Conservation (phyloP, 1,284 basidiomycete species). For the Ustilago tritici region DNA sequence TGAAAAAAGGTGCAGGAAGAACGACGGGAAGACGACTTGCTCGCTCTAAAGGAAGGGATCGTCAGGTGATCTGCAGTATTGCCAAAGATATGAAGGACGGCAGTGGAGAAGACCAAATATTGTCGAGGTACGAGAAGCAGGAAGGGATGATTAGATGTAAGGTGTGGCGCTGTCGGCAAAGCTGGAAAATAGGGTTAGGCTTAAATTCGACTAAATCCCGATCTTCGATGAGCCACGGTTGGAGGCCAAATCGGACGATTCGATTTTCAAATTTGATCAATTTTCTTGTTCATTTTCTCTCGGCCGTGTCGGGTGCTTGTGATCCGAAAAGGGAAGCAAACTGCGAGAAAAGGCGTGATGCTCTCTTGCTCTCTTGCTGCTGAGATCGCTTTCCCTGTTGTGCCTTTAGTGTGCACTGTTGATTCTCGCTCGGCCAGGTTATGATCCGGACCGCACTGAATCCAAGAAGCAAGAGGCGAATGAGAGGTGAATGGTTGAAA, state of each 20-base stretch:
- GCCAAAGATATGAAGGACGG: too few relatives aligned
- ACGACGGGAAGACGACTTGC: background rate
- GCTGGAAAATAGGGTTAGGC: too few relatives aligned
- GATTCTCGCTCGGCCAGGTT: background rate
- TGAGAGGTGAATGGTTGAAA: too few relatives aligned
- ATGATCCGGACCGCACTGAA: too few relatives aligned
- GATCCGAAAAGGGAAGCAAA: background rate
- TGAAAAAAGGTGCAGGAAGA: background rate
- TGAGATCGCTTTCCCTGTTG: background rate
- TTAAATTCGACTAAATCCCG: background rate
- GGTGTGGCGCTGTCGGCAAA: too few relatives aligned
- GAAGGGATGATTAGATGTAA: too few relatives aligned
- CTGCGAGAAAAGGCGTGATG: background rate
- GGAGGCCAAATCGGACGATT: background rate
- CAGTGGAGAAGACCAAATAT: too few relatives aligned
- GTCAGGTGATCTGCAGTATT: background rate
- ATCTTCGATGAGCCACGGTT: background rate
- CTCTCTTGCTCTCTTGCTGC: background rate
- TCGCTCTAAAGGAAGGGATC: background rate
- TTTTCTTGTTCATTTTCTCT: background rate
- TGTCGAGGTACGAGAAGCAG: too few relatives aligned
- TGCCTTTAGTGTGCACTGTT: background rate
- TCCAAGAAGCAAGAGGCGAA: too few relatives aligned
- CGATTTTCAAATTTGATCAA: constrained; percentile 1
- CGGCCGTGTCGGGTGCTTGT: background rate